A percentile compares a stretch with the other conserved stretches of the same genome.
Evolutionary conservation across 768 basidiomycete species (phyloP).

Genomic region (Tulasnella calospora): DNA sequence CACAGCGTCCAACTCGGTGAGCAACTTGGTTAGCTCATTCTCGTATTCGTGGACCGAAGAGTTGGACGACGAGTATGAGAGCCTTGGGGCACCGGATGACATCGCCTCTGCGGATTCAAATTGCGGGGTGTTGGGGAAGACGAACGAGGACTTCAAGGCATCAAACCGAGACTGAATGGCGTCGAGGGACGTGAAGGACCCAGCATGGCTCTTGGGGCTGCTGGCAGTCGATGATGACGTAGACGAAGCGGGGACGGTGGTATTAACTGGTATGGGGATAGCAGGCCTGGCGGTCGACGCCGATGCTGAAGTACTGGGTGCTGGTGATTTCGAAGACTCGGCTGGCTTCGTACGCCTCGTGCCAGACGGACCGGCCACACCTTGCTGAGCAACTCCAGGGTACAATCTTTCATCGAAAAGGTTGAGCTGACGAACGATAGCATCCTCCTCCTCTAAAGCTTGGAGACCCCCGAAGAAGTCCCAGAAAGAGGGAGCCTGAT

Average conservation of each 20-base stretch:
- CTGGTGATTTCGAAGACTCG: neutral
- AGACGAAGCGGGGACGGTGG: neutral
- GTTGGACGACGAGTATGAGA: constrained; percentile 60
- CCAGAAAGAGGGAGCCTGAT: neutral
- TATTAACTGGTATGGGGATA: neutral
- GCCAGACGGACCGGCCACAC: neutral
- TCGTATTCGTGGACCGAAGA: constrained; percentile 56
- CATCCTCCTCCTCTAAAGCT: neutral
- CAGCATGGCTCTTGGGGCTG: neutral
- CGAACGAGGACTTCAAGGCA: constrained; percentile 42
- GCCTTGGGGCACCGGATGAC: constrained; percentile 35
- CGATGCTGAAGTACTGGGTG: neutral
- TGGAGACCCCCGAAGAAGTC: neutral
- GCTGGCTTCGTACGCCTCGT: neutral
- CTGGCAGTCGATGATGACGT: neutral
- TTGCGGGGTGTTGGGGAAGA: constrained; percentile 46
- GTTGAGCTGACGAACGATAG: neutral
- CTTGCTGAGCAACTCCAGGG: neutral
- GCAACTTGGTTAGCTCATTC: constrained; percentile 56
- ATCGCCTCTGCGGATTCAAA: constrained; percentile 35
- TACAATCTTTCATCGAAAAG: neutral
- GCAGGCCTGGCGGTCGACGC: neutral
- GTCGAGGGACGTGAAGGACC: constrained; percentile 42
- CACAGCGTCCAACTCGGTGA: constrained; percentile 64
- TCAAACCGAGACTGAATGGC: constrained; percentile 45